Conservation (phyloP, 441 rosid species). For the Pelargonium australe region DNA sequence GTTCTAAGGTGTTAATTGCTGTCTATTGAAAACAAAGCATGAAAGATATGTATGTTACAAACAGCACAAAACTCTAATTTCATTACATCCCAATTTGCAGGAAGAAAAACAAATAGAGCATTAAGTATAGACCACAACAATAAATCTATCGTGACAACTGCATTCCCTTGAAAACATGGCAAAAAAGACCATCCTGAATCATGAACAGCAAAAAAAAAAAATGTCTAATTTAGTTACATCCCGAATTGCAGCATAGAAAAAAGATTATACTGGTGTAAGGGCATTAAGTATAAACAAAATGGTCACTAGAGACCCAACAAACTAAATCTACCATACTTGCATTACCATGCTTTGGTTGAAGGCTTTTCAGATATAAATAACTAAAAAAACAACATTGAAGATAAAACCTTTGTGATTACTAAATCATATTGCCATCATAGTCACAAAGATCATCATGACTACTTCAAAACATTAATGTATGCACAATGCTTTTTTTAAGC, state of each 20-base stretch:
- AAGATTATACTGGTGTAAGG: not conserved
- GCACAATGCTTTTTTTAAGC: slow-evolving; percentile 11
- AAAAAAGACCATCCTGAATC: too few species aligned
- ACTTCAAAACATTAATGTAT: not conserved
- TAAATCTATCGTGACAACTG: not conserved
- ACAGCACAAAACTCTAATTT: not conserved
- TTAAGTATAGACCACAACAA: not conserved
- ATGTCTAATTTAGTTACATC: not conserved
- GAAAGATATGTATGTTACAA: not conserved
- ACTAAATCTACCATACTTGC: not conserved
- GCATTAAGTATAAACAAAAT: not conserved
- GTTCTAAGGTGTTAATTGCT: not conserved
- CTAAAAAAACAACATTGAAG: too few species aligned
- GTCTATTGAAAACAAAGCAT: not conserved
- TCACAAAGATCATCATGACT: slow-evolving; percentile 1
- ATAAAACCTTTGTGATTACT: too few species aligned
- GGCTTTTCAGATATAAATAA: not conserved
- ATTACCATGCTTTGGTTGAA: not conserved
- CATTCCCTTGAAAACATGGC: too few species aligned
- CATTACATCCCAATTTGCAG: not conserved
- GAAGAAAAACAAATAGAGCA: not conserved
- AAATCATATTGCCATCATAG: not conserved
- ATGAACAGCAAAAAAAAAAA: too few species aligned
- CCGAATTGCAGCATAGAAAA: not conserved
- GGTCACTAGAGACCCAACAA: not conserved